Evolutionary conservation across 129 eudicot genomes (phyloP).

Genomic region (Pittosporum tobira): DNA sequence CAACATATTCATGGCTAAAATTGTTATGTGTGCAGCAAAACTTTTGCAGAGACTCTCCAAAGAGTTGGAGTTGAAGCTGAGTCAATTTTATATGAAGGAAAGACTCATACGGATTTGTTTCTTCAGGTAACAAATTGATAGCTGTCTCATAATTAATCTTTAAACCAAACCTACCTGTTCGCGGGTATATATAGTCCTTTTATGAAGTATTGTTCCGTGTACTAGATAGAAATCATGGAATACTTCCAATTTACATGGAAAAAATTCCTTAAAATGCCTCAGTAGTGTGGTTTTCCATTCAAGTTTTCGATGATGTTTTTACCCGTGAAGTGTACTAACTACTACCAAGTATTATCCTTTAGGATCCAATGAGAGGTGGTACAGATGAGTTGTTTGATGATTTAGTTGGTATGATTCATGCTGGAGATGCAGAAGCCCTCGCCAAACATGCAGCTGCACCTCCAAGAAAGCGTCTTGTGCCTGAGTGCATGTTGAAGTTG

Average conservation of each 20-base stretch:
- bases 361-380: slow-evolving; percentile 99
- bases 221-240: too few species aligned
- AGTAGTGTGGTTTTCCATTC: too few species aligned
- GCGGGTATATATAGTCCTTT: too few species aligned
- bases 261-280: too few species aligned
- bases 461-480: slow-evolving; percentile 71
- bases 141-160: neutral
- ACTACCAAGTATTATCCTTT: too few species aligned
- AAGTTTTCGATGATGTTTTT: too few species aligned
- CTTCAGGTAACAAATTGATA: slow-evolving; percentile 52
- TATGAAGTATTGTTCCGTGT: too few species aligned
- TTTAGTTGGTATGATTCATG: slow-evolving; percentile 56
- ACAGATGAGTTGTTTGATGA: slow-evolving; percentile 76
- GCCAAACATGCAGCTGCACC: slow-evolving; percentile 59
- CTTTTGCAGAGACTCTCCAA: slow-evolving; percentile 75
- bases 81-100: slow-evolving; percentile 68
- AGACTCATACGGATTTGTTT: slow-evolving; percentile 91
- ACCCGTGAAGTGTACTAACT: too few species aligned
- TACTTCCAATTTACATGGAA: too few species aligned
- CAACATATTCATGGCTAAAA: neutral
- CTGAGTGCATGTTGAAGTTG: slow-evolving; percentile 75
- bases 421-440: slow-evolving; percentile 62
- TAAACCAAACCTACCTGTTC: too few species aligned
- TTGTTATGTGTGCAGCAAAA: slow-evolving; percentile 32
- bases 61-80: slow-evolving; percentile 70